Evolutionary conservation across 2,329 filamentous ascomycete species (phyloP).

Genomic region (Pleurostoma richardsiae): DNA sequence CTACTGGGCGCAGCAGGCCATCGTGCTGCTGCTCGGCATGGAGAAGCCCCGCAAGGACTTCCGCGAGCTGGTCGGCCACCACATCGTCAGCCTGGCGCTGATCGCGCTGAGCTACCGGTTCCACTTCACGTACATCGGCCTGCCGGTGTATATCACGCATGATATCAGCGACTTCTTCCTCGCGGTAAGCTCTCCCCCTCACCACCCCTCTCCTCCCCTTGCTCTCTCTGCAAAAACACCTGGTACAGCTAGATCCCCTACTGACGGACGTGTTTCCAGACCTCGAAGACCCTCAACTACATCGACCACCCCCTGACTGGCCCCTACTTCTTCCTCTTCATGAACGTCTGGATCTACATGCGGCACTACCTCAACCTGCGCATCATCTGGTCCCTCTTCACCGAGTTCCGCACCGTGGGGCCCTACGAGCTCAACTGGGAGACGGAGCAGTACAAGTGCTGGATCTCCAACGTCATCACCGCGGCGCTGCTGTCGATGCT

Average conservation of each 20-base stretch:
- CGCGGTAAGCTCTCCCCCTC: constrained; percentile 54
- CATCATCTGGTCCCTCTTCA: constrained; percentile 72
- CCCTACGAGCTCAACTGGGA: constrained; percentile 75
- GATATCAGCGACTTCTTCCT: constrained; percentile 96
- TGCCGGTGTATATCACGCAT: constrained; percentile 91
- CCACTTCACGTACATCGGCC: constrained; percentile 92
- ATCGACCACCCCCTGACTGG: constrained; percentile 72
- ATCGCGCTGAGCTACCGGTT: constrained; percentile 89
- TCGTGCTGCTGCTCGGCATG: constrained; percentile 79
- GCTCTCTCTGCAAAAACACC: not conserved
- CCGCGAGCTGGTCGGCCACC: constrained; percentile 86
- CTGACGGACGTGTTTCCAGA: constrained; percentile 39
- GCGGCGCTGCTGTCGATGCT: constrained; percentile 58
- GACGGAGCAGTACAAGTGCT: constrained; percentile 72
- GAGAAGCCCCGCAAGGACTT: constrained; percentile 96
- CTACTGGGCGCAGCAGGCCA: constrained; percentile 93
- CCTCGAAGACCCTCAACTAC: constrained; percentile 90
- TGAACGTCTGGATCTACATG: constrained; percentile 80
- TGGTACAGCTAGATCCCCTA: constrained; percentile 6
- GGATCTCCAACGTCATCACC: constrained; percentile 63
- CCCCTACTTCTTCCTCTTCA: constrained; percentile 81
- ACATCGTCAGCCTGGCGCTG: constrained; percentile 80
- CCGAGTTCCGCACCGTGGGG: constrained; percentile 69
- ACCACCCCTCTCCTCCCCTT: not conserved
- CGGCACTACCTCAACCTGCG: constrained; percentile 79